Base-by-base conservation (phyloP, 2,329 filamentous ascomycete species). In the Rasamsonia emersonii region DNA sequence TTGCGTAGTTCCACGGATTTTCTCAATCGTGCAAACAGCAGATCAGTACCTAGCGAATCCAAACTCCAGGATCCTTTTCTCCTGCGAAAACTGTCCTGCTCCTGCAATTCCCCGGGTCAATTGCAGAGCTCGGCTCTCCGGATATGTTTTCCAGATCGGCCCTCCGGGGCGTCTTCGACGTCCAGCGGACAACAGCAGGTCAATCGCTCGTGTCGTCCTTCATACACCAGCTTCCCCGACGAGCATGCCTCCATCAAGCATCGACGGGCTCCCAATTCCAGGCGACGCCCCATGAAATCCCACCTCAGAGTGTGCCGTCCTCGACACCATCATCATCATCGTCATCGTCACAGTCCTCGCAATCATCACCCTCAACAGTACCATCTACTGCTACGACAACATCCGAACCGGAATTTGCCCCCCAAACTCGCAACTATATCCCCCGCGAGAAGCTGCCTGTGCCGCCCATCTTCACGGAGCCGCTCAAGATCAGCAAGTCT, bases 231-330 rank as follows among this genome's bases (percentile, higher is more conserved):
- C 40, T 47, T 44, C 38, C 43, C 43, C 45, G 54, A 49, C 59
- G 61, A 47, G 59, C 59, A 45, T 56, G 51, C 39, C 54, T 68
- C 18, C 61, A 64, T 41, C 56, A 62, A 47, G 50, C 52, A 32
- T 49, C 56, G 14, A 45, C 44, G 33, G 40, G 37, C 40, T 28
- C 40, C 31, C 44, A 51, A 38, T 51, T 53, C 39, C 50, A 53
- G 33, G 42, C 42, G 18, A 49, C 51, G 13, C 43, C 47, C n/a
- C 44, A 37, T 16, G 44, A 46, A 38, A 50, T 43, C 37, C 57
- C 36, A 41, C 54, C 42, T 30, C 49, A 38, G 13, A 26, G 24
- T 11, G 18, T 26, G 19, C 16, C 36, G 8, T 11, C 34, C 33
- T 19, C 23, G 33, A 34, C 33, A 42, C 27, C 23, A 29, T 29